A percentile compares a stretch with the other conserved stretches of the same genome.
phyloP scores from a whole-genome alignment of 345 rosid genomes.

The Kernera saxatilis region DNA sequence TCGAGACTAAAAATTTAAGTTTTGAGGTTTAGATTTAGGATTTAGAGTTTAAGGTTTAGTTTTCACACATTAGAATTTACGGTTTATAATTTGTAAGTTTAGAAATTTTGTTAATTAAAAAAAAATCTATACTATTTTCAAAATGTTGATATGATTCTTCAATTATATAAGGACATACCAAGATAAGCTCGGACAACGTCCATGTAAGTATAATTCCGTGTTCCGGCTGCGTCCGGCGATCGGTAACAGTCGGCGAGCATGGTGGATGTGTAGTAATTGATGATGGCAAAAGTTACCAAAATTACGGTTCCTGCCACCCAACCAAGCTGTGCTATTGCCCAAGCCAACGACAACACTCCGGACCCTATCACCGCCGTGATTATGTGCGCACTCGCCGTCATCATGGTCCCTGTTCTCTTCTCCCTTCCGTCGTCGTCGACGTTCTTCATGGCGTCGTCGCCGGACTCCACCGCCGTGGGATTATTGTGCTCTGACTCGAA shows the following conservation, averaged over 20 bases:
- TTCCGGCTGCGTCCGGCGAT: conserved; percentile 60
- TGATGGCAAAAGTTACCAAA: conserved; percentile 52
- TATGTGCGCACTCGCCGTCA: conserved; percentile 62
- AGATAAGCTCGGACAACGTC: conserved; percentile 63
- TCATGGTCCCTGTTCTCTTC: conserved; percentile 51
- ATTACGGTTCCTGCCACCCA: conserved; percentile 67
- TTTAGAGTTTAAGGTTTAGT: too few species aligned
- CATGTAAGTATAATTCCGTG: conserved; percentile 81
- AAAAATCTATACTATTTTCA: too few species aligned
- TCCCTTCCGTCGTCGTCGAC: conserved; percentile 67
- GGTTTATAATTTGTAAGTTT: too few species aligned
- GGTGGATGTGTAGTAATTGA: conserved; percentile 73
- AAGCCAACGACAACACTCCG: conserved; percentile 79
- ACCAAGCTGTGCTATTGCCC: conserved; percentile 89
- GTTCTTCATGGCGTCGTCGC: conserved; percentile 20
- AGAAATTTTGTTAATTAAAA: too few species aligned
- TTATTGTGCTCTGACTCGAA: neutral
- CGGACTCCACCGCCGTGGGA: neutral
- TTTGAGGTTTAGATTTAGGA: too few species aligned
- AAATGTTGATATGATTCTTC: too few species aligned
- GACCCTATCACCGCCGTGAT: conserved; percentile 94
- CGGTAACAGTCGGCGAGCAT: conserved; percentile 70
- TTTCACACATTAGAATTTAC: too few species aligned
- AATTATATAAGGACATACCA: too few species aligned
- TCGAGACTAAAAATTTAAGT: too few species aligned